Evolutionary conservation across 345 rosid genomes (phyloP).

Genomic region (Eutrema japonicum): DNA sequence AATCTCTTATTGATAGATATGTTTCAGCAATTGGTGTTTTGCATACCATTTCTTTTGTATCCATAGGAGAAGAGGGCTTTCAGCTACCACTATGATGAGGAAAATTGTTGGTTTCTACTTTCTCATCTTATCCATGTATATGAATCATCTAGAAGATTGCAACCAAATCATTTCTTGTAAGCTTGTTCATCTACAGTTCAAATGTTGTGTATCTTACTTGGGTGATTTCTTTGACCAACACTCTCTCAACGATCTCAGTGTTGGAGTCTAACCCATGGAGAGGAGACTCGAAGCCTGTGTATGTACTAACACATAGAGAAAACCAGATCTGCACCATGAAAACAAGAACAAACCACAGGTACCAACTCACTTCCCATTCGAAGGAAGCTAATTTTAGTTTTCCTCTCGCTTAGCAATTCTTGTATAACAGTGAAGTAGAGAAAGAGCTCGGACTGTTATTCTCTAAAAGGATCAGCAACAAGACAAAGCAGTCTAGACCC

Average conservation of each 20-base stretch:
- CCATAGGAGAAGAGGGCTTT: slow-evolving; percentile 11
- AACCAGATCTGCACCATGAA: slow-evolving; percentile 94
- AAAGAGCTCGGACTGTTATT: slow-evolving; percentile 85
- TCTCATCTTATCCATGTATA: not conserved
- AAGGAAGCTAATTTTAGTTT: slow-evolving; percentile 14
- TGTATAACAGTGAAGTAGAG: slow-evolving; percentile 77
- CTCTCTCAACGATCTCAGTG: slow-evolving; percentile 48
- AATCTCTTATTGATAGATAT: slow-evolving; percentile 9
- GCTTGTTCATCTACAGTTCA: slow-evolving; percentile 6
- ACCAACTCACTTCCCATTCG: slow-evolving; percentile 23
- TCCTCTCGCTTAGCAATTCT: not conserved
- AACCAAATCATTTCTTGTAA: slow-evolving; percentile 1
- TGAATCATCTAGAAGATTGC: slow-evolving; percentile 12
- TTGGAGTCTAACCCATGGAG: slow-evolving; percentile 98
- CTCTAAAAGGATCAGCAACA: slow-evolving; percentile 59
- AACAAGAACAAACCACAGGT: slow-evolving; percentile 92
- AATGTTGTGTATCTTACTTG: slow-evolving; percentile 8
- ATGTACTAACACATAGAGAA: slow-evolving; percentile 77
- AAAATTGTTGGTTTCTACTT: slow-evolving; percentile 4
- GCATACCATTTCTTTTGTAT: not conserved
- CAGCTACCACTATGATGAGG: slow-evolving; percentile 6
- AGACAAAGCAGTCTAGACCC: slow-evolving; percentile 59
- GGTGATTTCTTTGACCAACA: not conserved
- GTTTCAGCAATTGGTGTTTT: slow-evolving; percentile 2
- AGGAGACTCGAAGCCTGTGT: slow-evolving; percentile 81